These are phyloP conservation scores for Penicillium glabrum DNA, from an alignment of 2,329 filamentous ascomycete genomes.

Conservation along the genomic window DNA sequence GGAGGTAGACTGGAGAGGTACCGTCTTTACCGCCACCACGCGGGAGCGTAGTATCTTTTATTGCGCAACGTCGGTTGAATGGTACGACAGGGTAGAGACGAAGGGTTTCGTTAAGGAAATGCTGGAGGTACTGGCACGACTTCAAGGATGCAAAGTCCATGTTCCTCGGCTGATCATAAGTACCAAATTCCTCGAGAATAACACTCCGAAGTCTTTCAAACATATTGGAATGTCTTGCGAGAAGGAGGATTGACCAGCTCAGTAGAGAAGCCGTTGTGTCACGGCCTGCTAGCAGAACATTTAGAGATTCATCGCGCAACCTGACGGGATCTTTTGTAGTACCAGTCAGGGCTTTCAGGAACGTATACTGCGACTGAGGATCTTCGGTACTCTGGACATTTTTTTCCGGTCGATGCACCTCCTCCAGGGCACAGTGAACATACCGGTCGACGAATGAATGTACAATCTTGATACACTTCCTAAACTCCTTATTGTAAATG, in stretches of 20 bases:
- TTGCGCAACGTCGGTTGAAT: conserved; percentile 25
- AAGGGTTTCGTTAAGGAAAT: conserved; percentile 4
- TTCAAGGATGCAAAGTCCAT: background rate
- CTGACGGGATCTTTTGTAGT: conserved; percentile 21
- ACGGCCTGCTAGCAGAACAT: conserved; percentile 53
- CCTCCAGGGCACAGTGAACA: no score
- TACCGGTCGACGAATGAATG: no score
- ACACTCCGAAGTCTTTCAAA: no score
- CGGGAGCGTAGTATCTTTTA: background rate
- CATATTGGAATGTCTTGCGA: no score
- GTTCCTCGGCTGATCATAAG: background rate
- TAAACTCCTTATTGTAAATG: no score
- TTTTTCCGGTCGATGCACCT: no score
- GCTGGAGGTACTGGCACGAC: background rate
- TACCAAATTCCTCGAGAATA: no score
- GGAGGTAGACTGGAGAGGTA: background rate
- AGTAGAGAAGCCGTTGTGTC: conserved; percentile 53
- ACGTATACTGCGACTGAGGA: no score
- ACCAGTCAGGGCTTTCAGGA: no score
- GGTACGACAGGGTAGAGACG: conserved; percentile 20
- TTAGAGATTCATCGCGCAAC: conserved; percentile 51
- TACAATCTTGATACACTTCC: no score
- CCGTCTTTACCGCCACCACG: background rate
- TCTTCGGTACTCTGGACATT: no score
- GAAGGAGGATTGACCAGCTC: conserved; percentile 41